A percentile compares a stretch with the other conserved stretches of the same genome.
phyloP scores from a whole-genome alignment of 352 stramenopile species.

The Pythium aquatile region DNA sequence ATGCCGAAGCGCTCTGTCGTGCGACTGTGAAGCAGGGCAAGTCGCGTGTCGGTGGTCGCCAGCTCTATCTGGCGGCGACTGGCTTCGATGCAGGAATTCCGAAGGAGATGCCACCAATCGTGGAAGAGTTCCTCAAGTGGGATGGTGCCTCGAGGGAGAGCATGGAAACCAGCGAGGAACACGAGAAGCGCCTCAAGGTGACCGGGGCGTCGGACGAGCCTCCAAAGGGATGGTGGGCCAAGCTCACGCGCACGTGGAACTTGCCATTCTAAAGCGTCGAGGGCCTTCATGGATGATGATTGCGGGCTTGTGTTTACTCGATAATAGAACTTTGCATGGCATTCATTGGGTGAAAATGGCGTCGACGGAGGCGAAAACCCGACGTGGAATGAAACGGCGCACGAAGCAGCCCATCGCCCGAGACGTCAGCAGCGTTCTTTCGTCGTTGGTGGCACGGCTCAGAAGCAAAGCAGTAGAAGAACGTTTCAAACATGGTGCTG shows the following conservation, averaged over 20 bases:
- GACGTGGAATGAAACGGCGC: constrained; percentile 13
- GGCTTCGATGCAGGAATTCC: constrained; percentile 12
- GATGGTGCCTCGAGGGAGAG: constrained; percentile 28
- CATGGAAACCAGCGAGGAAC: constrained; percentile 32
- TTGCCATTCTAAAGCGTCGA: constrained; percentile 21
- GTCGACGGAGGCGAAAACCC: background rate
- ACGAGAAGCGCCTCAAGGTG: constrained; percentile 20
- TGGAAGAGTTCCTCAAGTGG: constrained; percentile 37
- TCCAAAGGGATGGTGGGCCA: constrained; percentile 18
- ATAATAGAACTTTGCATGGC: constrained; percentile 12
- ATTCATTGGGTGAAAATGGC: constrained; percentile 27
- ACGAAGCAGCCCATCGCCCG: background rate
- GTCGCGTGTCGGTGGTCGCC: constrained; percentile 15
- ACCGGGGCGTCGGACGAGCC: constrained; percentile 12
- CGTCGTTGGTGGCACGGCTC: background rate
- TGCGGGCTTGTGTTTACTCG: background rate
- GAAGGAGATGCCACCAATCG: constrained; percentile 29
- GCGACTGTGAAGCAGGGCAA: constrained; percentile 29
- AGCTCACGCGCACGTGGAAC: constrained; percentile 31
- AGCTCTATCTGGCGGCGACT: constrained; percentile 21
- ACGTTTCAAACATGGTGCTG: constrained; percentile 43
- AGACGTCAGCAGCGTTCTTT: constrained; percentile 7
- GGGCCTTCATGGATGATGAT: background rate
- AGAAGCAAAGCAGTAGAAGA: background rate
- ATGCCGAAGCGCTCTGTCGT: constrained; percentile 29